A percentile compares a stretch with the other conserved stretches of the same genome.
These are phyloP conservation scores for Malus hybrid DNA, from an alignment of 331 rosid species.

Conservation along the genomic window DNA sequence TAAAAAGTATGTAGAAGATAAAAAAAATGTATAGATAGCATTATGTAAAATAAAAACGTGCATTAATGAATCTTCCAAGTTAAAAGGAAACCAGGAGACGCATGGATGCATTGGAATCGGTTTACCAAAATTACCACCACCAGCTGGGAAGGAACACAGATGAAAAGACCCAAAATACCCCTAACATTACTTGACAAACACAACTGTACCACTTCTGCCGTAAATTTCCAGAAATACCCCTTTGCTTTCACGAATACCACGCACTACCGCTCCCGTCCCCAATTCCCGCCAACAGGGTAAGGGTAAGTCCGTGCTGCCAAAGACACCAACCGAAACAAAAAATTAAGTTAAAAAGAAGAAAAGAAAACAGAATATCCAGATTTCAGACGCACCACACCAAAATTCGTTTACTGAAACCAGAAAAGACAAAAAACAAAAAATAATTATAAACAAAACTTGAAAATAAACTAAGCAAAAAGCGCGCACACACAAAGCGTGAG, in stretches of 20 bases:
- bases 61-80: too few species aligned
- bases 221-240: neutral
- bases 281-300: neutral
- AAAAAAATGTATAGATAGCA: too few species aligned
- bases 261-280: neutral
- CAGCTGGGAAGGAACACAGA: too few species aligned
- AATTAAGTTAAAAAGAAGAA: neutral
- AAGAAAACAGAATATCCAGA: neutral
- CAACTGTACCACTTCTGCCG: neutral
- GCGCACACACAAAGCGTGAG: neutral
- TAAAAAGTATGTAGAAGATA: fast-evolving
- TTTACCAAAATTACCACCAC: too few species aligned
- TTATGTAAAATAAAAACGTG: too few species aligned
- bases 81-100: too few species aligned
- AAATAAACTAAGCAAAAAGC: neutral
- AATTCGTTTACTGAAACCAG: too few species aligned
- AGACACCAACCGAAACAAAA: neutral
- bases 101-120: too few species aligned
- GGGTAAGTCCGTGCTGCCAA: neutral
- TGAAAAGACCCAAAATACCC: too few species aligned
- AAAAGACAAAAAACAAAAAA: too few species aligned
- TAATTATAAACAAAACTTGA: neutral
- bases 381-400: neutral
- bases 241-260: neutral
- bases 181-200: neutral